phyloP scores from a whole-genome alignment of 345 rosid species.

The Populus euphratica region DNA sequence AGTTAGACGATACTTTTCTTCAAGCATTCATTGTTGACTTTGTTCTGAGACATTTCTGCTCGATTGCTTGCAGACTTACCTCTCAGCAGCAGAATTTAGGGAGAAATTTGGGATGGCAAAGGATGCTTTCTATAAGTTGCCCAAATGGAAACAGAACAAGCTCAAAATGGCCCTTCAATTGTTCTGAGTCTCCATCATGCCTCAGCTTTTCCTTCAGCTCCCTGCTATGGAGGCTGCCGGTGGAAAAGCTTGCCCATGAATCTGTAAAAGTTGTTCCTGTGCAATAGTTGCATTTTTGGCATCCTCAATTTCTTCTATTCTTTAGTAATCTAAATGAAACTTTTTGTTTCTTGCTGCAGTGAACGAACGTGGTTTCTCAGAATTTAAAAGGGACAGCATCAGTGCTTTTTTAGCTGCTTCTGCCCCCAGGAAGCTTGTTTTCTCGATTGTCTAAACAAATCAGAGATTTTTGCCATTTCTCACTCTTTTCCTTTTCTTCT shows the following conservation, averaged over 20 bases:
- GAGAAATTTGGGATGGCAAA: conserved; percentile 90
- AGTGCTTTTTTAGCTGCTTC: conserved; percentile 91
- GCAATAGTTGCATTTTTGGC: background rate
- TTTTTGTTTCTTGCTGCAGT: conserved; percentile 33
- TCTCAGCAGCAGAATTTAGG: conserved; percentile 63
- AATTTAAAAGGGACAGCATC: conserved; percentile 56
- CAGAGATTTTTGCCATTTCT: no score
- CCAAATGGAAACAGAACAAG: conserved; percentile 99
- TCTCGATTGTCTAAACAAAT: conserved; percentile 16
- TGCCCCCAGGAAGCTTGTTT: conserved; percentile 60
- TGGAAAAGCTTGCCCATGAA: conserved; percentile 33
- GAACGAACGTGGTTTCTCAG: conserved; percentile 22
- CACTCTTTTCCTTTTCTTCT: no score
- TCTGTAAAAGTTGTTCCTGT: conserved; percentile 24
- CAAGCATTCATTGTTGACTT: background rate
- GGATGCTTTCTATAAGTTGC: conserved; percentile 73
- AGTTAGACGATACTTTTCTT: background rate
- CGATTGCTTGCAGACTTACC: conserved; percentile 57
- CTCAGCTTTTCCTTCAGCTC: conserved; percentile 27
- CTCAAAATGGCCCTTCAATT: conserved; percentile 79
- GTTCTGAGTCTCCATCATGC: conserved; percentile 48
- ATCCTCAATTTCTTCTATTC: background rate
- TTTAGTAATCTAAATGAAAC: conserved; percentile 5
- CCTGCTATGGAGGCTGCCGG: conserved; percentile 32
- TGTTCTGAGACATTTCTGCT: conserved; percentile 8